Evolutionary conservation across 306 rosid species (phyloP), one percentile per base, ranked within the genome.

Genomic region (Citrullus mucosospermus): DNA sequence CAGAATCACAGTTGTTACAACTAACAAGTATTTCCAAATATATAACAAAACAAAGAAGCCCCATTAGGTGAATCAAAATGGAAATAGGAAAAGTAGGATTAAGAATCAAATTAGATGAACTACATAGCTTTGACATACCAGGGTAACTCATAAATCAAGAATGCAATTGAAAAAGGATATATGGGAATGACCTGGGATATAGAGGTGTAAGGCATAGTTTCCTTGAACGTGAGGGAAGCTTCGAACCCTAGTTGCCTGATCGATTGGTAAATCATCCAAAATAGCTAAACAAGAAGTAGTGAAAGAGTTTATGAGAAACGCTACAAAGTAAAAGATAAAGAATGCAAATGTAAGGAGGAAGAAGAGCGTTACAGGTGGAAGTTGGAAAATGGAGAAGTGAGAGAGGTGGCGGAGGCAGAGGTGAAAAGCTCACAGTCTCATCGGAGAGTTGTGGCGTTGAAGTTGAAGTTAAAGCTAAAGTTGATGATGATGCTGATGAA

Each of bases 161-260:
- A 25, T 25, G 28, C 28, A 25, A 25, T 25, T 25, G 28, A 25
- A 25, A 25, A 25, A 25, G 28, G 28, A 25, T 25, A 25, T 25
- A 25, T 25, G 28, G 1, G 28, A 25, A 25, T 25, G 28, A 25
- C 28, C 86, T 78, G 97, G 98, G 75, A 94, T 88, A 82, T 92
- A 94, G 46, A 94, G 87, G 72, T 94, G 96, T 54, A 92, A 65
- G 25, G 93, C 96, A 54, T 89, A 90, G 88, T 92, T 92, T 34
- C 98, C 98, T 61, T 94, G 90, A 2, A 87, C 85, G 80, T 92
- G 97, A 81, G 98, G 93, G 62, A 94, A 94, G 81, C 78, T 88
- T 84, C 98, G 85, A 58, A 92, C 73, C 86, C 90, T 90, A 81
- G 85, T 79, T 54, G 93, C 70, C 88, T 86, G 91, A 46, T 77